Evolutionary conservation across 2,329 filamentous ascomycete genomes (phyloP), one percentile per base, ranked within the genome.

Genomic region (Furcasterigmium furcatum): DNA sequence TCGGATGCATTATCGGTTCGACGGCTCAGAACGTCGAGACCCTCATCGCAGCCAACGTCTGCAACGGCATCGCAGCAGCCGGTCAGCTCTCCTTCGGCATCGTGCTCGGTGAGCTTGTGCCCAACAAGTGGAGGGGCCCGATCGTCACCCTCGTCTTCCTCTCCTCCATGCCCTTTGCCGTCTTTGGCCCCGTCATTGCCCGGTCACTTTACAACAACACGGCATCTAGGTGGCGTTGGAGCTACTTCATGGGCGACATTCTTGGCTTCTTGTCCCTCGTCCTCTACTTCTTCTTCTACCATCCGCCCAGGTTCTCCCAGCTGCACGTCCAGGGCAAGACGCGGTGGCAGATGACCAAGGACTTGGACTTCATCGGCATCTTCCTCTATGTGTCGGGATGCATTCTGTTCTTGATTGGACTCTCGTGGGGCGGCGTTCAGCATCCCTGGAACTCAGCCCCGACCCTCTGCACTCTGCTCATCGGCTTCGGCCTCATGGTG

Each of bases 171-270:
- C 66, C 67, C 12, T 69, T 67, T 48, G 66, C 68, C 45, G 62
- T 67, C 22, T 69, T 71, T 46, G 74, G 72, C 0, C 71, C 71
- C 16, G 58, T 74, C 36, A 71, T 77, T 44, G 73, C 73, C 3
- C 61, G 68, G n/a, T 57, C 61, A 4, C 63, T 76, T 30, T 67
- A 73, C 45, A 46, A 62, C 20, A 62, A 71, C 41, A 75, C 73
- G 1, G 55, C 51, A 4, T 54, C 63, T 4, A 58, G 61, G 16
- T 79, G 74, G 74, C 63, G 75, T 34, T 76, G 73, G 71, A 67
- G 60, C 45, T 79, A 72, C 55, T 76, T 72, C 51, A 52, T 78
- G 4, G 68, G 67, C 46, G 70, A 72, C 51, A 71, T 74, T 43
- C 59, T 71, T 45, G 65, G 61, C 29, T 62, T 59, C n/a, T 46